Base-by-base conservation (phyloP, 2,329 filamentous ascomycete genomes). In the Fusarium sp. region DNA sequence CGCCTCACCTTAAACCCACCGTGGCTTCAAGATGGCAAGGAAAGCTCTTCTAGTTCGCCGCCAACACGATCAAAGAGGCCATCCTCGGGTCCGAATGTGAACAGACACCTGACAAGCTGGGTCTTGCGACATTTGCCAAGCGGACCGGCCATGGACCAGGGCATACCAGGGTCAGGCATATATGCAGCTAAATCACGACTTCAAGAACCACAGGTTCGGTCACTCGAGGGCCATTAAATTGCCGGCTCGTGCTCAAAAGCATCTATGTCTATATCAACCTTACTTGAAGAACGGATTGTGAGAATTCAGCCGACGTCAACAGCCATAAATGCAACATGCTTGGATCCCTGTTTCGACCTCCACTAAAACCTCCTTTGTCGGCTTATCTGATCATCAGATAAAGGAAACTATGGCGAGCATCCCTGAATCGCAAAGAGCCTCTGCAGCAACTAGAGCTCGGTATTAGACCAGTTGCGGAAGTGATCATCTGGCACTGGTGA, bases 331-430 rank as follows among this genome's bases (percentile, higher is more conserved):
- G 21, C 18, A 41, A 23, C 47, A 15, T 26, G 20, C 21, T 29
- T 20, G 29, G 35, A 24, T 46, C 10, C 6, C 35, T 26, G 28
- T 26, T 33, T 53, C 12, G 15, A 12, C n/a, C 44, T 20, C 52
- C 41, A 43, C 57, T 38, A 28, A 49, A 50, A n/a, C 20, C 54
- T 47, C 28, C 35, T 47, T 33, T 48, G 42, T 53, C 48, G 57
- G 47, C 65, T 65, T 57, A 68, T 69, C 62, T 47, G 67, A 69
- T 67, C 39, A 67, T 70, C 68, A 62, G 68, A 70, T 70, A 70
- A 70, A 37, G 18, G 41, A 39, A 57, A 37, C 39, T 38, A 49
- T 23, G 23, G 23, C 24, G 20, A 38, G 18, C n/a, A 69, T 66
- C 37, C 65, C 41, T 69, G 54, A 38, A 29, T 42, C 24, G 10